Base-by-base conservation (phyloP, 2,329 filamentous ascomycete genomes). In the Fusarium nanum region DNA sequence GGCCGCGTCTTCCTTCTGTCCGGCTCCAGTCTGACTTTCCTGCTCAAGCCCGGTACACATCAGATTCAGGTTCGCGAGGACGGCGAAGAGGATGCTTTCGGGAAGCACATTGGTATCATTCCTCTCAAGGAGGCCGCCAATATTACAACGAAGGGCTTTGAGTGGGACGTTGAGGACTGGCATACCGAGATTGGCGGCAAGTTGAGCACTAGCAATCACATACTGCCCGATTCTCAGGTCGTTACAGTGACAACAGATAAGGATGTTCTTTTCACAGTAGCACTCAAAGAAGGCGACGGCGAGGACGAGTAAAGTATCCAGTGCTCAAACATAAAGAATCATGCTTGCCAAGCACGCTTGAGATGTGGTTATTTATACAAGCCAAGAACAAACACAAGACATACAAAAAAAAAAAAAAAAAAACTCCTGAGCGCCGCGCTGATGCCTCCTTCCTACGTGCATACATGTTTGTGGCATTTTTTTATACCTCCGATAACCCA, bases 91-190 rank as follows among this genome's bases (percentile, higher is more conserved):
- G 82, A 82, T 52, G 79, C 87, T 4, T 92, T 97, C 74, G 92
- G 87, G 9, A 91, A 92, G 77, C 89, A 97, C 76, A 87, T 97
- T 30, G 96, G 96, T 12, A 92, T 99, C 68, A 84, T 99, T 41
- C 96, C 96, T 1, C 82, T 98, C 23, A 91, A 90, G 59, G 92
- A 91, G n/a, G 88, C 90, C 5, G 91, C 92, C 48, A 79, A 86
- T n/a, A 93, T 99, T 73, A 91, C 89, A 10, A 97, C 93, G 0
- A 81, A 84, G 16, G 96, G 96, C 0, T 83, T 98, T 22, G 91
- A 97, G 77, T 99, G 96, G 96, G 94, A 99, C 80, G 92, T 99
- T 2, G 78, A 85, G 63, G 84, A 93, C 64, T 97, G 95, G 94
- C 81, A 87, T 70, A 97, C 92, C 1, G 84, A 87, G 74, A 92